Percentiles rank a stretch among this genome's conserved stretches.
Conservation (phyloP, 2,329 filamentous ascomycete genomes). For the Pseudogymnoascus sp. region DNA sequence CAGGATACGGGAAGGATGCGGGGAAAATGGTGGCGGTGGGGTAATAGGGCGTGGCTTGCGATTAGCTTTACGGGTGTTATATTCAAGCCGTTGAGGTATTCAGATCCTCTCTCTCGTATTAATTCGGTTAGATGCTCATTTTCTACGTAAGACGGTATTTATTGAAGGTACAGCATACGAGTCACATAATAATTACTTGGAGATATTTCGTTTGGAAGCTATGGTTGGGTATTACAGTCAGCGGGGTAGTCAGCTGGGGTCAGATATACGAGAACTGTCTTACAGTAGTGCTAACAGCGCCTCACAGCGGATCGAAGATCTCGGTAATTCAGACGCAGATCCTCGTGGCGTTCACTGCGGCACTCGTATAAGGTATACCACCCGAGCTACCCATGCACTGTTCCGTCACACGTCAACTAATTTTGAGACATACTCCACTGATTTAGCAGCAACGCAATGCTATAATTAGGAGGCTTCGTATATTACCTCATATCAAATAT, state of each 20-base stretch:
- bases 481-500: not conserved
- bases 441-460: not conserved
- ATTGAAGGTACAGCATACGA: too few species aligned
- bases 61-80: too few species aligned
- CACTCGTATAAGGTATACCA: not conserved
- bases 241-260: not conserved
- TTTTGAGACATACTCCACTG: not conserved
- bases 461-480: not conserved
- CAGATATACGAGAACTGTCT: not conserved
- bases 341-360: not conserved
- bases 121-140: too few species aligned
- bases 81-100: too few species aligned
- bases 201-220: too few species aligned
- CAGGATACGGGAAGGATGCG: too few species aligned
- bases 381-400: not conserved
- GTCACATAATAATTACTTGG: too few species aligned
- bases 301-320: not conserved
- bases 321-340: not conserved
- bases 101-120: too few species aligned
- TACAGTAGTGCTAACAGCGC: not conserved
- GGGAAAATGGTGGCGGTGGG: too few species aligned
- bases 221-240: not conserved
- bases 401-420: not conserved
- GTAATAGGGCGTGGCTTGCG: too few species aligned
- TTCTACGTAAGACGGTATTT: too few species aligned